These are phyloP conservation scores for Fusarium napiforme DNA, from an alignment of 2,329 filamentous ascomycete species.

Conservation along the genomic window DNA sequence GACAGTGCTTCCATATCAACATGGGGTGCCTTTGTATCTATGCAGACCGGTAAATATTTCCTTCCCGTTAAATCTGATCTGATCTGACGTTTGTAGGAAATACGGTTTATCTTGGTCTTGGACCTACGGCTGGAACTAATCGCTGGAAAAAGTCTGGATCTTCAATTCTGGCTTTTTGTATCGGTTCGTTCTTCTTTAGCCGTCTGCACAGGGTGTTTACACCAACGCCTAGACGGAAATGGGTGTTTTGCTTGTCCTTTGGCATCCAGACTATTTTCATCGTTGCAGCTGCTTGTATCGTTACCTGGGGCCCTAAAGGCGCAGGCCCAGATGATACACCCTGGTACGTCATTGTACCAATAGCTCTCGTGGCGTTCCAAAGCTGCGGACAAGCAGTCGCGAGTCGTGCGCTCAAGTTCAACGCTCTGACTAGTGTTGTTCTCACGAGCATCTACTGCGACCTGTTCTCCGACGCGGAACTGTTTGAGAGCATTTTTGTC, in stretches of 20 bases:
- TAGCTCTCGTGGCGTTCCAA: constrained; percentile 79
- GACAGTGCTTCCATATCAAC: constrained; percentile 81
- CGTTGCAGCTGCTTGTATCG: constrained; percentile 62
- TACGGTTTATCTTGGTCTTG: constrained; percentile 81
- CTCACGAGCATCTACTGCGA: constrained; percentile 86
- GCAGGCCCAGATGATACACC: constrained; percentile 56
- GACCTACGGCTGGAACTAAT: constrained; percentile 60
- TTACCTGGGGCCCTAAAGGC: constrained; percentile 58
- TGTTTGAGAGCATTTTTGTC: constrained; percentile 52
- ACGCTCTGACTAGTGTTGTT: constrained; percentile 80
- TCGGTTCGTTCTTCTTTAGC: constrained; percentile 78
- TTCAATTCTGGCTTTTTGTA: constrained; percentile 76
- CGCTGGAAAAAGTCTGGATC: constrained; percentile 68
- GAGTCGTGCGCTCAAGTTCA: constrained; percentile 75
- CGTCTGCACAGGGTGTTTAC: constrained; percentile 71
- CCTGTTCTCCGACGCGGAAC: constrained; percentile 72
- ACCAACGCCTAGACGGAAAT: constrained; percentile 64
- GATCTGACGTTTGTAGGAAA: constrained; percentile 63
- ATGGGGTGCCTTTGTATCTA: constrained; percentile 84
- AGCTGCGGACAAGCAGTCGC: constrained; percentile 82
- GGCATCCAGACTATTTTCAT: constrained; percentile 62
- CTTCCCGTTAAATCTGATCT: not conserved
- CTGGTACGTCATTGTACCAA: constrained; percentile 72
- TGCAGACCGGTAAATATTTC: constrained; percentile 75
- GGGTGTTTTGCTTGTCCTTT: constrained; percentile 72